Percentiles rank a stretch among this genome's conserved stretches.
Evolutionary conservation across 1,139 yeast genomes (phyloP).

Genomic region (Nakaseomyces kungkrabaensis): DNA sequence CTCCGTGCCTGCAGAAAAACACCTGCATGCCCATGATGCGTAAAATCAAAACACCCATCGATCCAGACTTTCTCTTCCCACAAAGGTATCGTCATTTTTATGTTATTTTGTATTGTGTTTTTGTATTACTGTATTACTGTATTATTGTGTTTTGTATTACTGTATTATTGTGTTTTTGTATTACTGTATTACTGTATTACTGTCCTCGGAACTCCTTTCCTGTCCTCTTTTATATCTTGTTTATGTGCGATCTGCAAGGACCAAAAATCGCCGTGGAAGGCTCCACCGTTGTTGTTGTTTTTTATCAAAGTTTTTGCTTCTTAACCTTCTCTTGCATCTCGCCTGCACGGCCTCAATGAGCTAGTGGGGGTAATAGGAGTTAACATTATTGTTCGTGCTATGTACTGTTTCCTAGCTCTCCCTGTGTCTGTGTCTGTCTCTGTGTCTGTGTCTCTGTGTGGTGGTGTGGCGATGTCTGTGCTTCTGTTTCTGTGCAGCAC

Average conservation of each 20-base stretch:
- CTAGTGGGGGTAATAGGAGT: too few relatives aligned
- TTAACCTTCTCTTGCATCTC: too few relatives aligned
- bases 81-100: slow-evolving; percentile 3
- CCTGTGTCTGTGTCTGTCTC: too few relatives aligned
- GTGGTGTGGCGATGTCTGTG: too few relatives aligned
- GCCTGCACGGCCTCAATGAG: too few relatives aligned
- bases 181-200: background rate
- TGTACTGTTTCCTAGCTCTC: too few relatives aligned
- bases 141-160: background rate
- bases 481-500: too few relatives aligned
- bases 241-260: too few relatives aligned
- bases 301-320: background rate
- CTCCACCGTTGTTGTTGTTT: background rate
- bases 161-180: background rate
- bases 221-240: background rate
- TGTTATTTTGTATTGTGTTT: background rate
- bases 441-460: too few relatives aligned
- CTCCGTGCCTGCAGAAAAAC: slow-evolving; percentile 79
- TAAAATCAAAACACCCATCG: slow-evolving; percentile 96
- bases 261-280: background rate
- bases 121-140: background rate
- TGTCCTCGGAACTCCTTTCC: background rate
- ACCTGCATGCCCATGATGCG: slow-evolving; percentile 96
- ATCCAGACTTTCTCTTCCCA: slow-evolving; percentile 54
- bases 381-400: too few relatives aligned